These are phyloP conservation scores for Wickerhamiella pararugosa DNA, from an alignment of 1,139 yeast genomes.

Conservation along the genomic window DNA sequence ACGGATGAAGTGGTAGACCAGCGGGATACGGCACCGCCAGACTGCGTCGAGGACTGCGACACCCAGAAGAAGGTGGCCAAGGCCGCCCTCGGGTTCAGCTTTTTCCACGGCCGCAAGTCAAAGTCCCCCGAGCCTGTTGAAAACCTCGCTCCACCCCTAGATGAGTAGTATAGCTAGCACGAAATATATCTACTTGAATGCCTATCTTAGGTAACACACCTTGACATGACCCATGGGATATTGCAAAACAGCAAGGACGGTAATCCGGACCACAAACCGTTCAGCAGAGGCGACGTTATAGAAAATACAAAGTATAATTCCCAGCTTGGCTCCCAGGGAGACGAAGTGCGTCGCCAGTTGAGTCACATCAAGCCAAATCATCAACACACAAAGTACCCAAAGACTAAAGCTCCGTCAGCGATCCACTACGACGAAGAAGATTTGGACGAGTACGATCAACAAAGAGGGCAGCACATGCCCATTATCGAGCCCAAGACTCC, in stretches of 20 bases:
- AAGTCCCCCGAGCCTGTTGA: neutral
- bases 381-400: conserved; percentile 13
- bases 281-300: conserved; percentile 33
- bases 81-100: no score
- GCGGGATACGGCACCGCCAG: conserved; percentile 1
- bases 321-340: conserved; percentile 23
- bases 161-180: neutral
- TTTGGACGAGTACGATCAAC: conserved; percentile 50
- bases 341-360: conserved; percentile 16
- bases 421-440: conserved; percentile 60
- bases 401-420: conserved; percentile 16
- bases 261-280: conserved; percentile 6
- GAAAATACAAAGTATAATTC: conserved; percentile 35
- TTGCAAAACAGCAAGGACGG: conserved; percentile 6
- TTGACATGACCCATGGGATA: conserved; percentile 6
- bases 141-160: neutral
- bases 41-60: conserved; percentile 1
- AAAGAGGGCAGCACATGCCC: conserved; percentile 59
- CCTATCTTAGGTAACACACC: neutral
- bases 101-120: no score
- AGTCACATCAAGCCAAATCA: conserved; percentile 7
- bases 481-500: conserved; percentile 98
- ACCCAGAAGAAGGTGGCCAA: no score
- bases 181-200: no score
- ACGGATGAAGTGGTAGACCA: neutral